Evolutionary conservation across 371 early-diverging fungal genomes (phyloP), one percentile per base, ranked within the genome.

Genomic region (Blastocladiella emersonii): DNA sequence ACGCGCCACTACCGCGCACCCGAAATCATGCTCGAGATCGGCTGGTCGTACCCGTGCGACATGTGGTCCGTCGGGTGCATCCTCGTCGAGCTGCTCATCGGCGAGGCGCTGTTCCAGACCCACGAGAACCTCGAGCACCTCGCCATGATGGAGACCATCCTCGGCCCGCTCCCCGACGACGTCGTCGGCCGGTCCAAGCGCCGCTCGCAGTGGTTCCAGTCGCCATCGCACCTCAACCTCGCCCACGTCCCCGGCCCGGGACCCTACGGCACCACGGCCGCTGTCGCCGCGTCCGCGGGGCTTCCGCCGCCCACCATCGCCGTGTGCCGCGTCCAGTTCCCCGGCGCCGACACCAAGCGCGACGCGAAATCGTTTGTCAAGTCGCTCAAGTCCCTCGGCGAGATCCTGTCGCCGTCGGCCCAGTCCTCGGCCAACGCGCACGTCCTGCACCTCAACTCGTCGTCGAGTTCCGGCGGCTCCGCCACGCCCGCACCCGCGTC

Each of bases 31-130:
- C 72, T 97, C 62, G 86, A 87, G 66, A 70, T 87, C 48, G 92
- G 93, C 53, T 97, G 95, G 95, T 91, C 92, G 49, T 95, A 83
- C 73, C 91, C 93, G 39, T 95, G 95, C 74, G 97, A 96, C 73
- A 86, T 95, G 68, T 97, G 98, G 98, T 94, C 95, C 6, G 74
- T 95, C 64, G 98, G 98, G 3, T 97, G 98, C 73, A 94, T 97
- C 59, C 76, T 97, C 5, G 84, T 92, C 23, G 98, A 97, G 74
- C 82, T 97, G 53, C 80, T 86, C 49, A 95, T 92, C 0, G 98
- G 98, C 15, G 92, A 92, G 65, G 94, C 98, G 1, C 72, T 97
- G 61, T 97, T 97, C 72, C 91, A 91, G 67, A 90, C 93, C 1
- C 91, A 90, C 61, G 90, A 92, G 67, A 87, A 92, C 73, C 70